Conservation (phyloP, 129 eudicot genomes). For the Lactuca sativa region DNA sequence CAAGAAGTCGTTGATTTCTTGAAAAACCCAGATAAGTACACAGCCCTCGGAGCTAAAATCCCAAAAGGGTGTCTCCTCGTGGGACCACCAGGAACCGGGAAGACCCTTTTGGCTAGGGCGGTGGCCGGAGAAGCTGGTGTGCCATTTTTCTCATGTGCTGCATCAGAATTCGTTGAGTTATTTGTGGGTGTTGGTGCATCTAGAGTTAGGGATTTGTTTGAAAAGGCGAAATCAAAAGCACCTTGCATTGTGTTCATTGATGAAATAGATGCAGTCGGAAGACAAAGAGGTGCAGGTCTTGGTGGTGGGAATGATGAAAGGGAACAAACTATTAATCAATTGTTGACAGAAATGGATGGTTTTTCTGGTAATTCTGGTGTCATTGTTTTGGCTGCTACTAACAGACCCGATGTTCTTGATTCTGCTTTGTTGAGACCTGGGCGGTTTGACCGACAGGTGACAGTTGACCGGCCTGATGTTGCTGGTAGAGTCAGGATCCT, state of each 20-base stretch:
- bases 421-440: constrained; percentile 98
- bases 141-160: constrained; percentile 94
- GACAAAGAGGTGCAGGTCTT: constrained; percentile 96
- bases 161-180: constrained; percentile 87
- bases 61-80: constrained; percentile 96
- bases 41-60: constrained; percentile 93
- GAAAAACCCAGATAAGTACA: constrained; percentile 94
- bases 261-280: constrained; percentile 96
- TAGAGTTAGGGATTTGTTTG: constrained; percentile 92
- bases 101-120: constrained; percentile 89
- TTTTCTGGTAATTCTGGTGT: constrained; percentile 91
- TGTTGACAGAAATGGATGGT: constrained; percentile 98
- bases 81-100: constrained; percentile 95
- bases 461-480: constrained; percentile 95
- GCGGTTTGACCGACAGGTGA: constrained; percentile 89
- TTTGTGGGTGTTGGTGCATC: constrained; percentile 98
- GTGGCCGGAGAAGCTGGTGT: constrained; percentile 93
- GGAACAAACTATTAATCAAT: constrained; percentile 94
- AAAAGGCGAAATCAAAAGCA: constrained; percentile 82
- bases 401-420: constrained; percentile 98
- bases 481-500: constrained; percentile 96
- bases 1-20: constrained; percentile 95
- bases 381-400: constrained; percentile 95
- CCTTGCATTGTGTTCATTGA: constrained; percentile 97
- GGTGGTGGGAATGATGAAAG: constrained; percentile 99